Evolutionary conservation across 805 yeast genomes (phyloP).

Genomic region (Saturnispora silvae): DNA sequence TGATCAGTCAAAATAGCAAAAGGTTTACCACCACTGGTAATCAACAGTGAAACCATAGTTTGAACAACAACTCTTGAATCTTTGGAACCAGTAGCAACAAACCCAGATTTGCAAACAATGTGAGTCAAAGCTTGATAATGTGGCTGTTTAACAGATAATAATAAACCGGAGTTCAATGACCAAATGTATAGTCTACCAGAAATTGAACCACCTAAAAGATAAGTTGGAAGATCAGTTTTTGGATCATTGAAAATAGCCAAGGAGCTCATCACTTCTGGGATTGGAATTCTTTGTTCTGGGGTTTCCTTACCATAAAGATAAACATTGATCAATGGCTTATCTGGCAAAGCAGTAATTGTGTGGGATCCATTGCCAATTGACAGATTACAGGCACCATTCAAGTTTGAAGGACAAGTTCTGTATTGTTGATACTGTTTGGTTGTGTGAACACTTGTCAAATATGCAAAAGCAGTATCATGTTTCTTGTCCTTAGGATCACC

Average conservation of each 20-base stretch:
- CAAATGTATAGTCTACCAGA: slow-evolving; percentile 77
- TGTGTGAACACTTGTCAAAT: slow-evolving; percentile 35
- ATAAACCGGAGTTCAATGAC: slow-evolving; percentile 72
- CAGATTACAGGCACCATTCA: slow-evolving; percentile 36
- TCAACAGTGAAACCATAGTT: slow-evolving; percentile 38
- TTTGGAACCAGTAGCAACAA: slow-evolving; percentile 62
- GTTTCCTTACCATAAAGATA: slow-evolving; percentile 63
- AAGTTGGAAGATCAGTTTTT: slow-evolving; percentile 28
- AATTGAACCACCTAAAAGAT: slow-evolving; percentile 62
- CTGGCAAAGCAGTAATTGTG: slow-evolving; percentile 53
- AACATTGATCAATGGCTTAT: slow-evolving; percentile 64
- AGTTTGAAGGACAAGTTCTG: slow-evolving; percentile 40
- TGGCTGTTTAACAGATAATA: slow-evolving; percentile 62
- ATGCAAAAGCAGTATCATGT: slow-evolving; percentile 24
- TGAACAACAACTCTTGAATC: slow-evolving; percentile 64
- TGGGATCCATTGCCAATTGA: slow-evolving; percentile 39
- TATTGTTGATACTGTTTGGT: slow-evolving; percentile 39
- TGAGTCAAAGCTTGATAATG: slow-evolving; percentile 72
- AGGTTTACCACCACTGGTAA: slow-evolving; percentile 37
- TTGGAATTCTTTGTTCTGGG: slow-evolving; percentile 68
- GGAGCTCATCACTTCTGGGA: slow-evolving; percentile 69
- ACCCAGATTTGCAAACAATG: slow-evolving; percentile 53
- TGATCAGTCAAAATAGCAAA: slow-evolving; percentile 51
- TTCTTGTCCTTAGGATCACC: slow-evolving; percentile 35
- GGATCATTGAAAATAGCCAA: slow-evolving; percentile 26